Percentiles rank a stretch among this genome's conserved stretches.
Evolutionary conservation across 2,329 filamentous ascomycete species (phyloP).

Genomic region (Metarhizium sp.): DNA sequence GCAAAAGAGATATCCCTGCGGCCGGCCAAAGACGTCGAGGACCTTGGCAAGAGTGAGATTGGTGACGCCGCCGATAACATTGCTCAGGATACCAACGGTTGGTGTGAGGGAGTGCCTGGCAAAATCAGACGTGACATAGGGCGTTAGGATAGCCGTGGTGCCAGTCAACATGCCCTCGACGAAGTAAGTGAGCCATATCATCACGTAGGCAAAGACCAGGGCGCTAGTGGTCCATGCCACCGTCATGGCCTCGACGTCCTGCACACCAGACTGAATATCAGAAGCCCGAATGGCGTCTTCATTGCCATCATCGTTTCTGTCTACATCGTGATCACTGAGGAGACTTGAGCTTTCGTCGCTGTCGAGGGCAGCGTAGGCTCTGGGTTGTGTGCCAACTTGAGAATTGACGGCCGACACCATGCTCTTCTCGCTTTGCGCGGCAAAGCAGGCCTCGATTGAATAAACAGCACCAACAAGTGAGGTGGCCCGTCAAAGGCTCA

Average conservation of each 20-base stretch:
- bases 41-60: conserved; percentile 53
- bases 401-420: no score
- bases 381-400: neutral
- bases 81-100: conserved; percentile 31
- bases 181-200: conserved; percentile 34
- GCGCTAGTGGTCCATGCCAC: conserved; percentile 25
- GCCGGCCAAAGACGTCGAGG: conserved; percentile 52
- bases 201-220: conserved; percentile 23
- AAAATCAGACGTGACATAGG: conserved; percentile 33
- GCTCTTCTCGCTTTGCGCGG: neutral
- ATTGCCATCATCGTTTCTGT: neutral
- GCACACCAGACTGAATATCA: conserved; percentile 18
- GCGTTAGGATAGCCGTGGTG: conserved; percentile 3
- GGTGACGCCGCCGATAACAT: conserved; percentile 36
- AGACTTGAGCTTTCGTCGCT: neutral
- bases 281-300: neutral
- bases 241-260: conserved; percentile 25
- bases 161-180: conserved; percentile 18
- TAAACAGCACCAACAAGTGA: no score
- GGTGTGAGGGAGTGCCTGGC: conserved; percentile 36
- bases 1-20: conserved; percentile 46
- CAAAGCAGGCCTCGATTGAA: no score
- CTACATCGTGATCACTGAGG: neutral
- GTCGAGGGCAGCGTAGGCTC: neutral
- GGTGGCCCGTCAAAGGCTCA: no score